These are phyloP conservation scores for Sistotremastrum niveocremeum DNA, from an alignment of 768 basidiomycete genomes.

Conservation along the genomic window DNA sequence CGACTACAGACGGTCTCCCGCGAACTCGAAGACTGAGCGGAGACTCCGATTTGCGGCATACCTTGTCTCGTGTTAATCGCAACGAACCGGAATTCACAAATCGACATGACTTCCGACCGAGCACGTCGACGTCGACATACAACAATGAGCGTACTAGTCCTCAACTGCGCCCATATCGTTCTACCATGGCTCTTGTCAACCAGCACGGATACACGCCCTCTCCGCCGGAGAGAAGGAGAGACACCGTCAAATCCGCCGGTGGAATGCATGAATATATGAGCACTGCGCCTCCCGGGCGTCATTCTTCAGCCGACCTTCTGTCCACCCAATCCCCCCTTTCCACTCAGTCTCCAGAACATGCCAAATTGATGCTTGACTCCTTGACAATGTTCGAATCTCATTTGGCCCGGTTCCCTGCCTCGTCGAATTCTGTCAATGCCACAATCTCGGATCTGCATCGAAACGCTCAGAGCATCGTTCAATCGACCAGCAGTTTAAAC, in stretches of 20 bases:
- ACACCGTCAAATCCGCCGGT: no score
- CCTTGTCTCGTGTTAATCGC: slow-evolving; percentile 7
- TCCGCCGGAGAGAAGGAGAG: no score
- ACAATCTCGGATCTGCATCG: slow-evolving; percentile 41
- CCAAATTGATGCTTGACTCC: slow-evolving; percentile 56
- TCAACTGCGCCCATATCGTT: slow-evolving; percentile 7
- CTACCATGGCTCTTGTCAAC: slow-evolving; percentile 10
- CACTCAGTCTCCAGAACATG: slow-evolving; percentile 35
- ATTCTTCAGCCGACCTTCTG: background rate
- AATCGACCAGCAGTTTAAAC: slow-evolving; percentile 55
- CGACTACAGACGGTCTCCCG: slow-evolving; percentile 19
- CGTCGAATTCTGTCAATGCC: slow-evolving; percentile 24
- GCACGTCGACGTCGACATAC: slow-evolving; percentile 1
- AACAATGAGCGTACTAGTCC: slow-evolving; percentile 12
- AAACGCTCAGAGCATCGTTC: slow-evolving; percentile 49
- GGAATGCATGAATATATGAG: no score
- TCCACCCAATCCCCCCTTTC: slow-evolving; percentile 5
- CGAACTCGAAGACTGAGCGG: slow-evolving; percentile 14
- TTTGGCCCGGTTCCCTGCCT: slow-evolving; percentile 39
- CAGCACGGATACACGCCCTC: slow-evolving; percentile 1
- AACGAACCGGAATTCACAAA: slow-evolving; percentile 7
- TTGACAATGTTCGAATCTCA: slow-evolving; percentile 58
- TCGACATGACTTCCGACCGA: slow-evolving; percentile 9
- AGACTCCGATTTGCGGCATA: slow-evolving; percentile 7
- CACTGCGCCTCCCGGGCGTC: slow-evolving; percentile 1